These are phyloP conservation scores for Centaurea solstitialis DNA, from an alignment of 129 eudicot species.

Conservation along the genomic window DNA sequence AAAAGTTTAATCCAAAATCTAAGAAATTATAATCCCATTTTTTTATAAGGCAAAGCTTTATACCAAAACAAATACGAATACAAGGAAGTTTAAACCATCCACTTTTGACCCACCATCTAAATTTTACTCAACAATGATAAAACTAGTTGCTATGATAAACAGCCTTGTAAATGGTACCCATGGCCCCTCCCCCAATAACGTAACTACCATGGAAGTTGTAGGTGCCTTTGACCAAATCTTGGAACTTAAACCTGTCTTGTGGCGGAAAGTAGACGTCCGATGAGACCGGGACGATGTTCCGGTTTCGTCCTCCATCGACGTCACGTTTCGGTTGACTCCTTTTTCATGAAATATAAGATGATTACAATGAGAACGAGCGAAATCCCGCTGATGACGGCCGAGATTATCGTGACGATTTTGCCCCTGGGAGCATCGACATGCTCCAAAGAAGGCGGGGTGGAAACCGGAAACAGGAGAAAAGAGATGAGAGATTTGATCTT, in stretches of 20 bases:
- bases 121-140: no score
- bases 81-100: no score
- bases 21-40: no score
- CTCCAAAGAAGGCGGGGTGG: slow-evolving; percentile 35
- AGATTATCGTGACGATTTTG: slow-evolving; percentile 54
- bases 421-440: slow-evolving; percentile 37
- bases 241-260: slow-evolving; percentile 85
- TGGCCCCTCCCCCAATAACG: slow-evolving; percentile 88
- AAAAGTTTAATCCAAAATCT: no score
- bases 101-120: no score
- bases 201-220: slow-evolving; percentile 70
- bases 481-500: no score
- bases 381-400: slow-evolving; percentile 70
- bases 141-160: no score
- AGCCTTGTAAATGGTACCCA: slow-evolving; percentile 93
- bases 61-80: no score
- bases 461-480: background rate
- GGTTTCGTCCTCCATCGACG: slow-evolving; percentile 44
- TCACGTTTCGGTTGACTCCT: slow-evolving; percentile 34
- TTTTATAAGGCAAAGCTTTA: no score
- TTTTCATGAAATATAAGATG: slow-evolving; percentile 66
- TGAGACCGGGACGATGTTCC: slow-evolving; percentile 41
- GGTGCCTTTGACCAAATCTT: slow-evolving; percentile 81
- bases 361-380: slow-evolving; percentile 70
- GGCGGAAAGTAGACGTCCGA: slow-evolving; percentile 91